Conservation (phyloP, 768 basidiomycete species). For the Suillus spraguei region DNA sequence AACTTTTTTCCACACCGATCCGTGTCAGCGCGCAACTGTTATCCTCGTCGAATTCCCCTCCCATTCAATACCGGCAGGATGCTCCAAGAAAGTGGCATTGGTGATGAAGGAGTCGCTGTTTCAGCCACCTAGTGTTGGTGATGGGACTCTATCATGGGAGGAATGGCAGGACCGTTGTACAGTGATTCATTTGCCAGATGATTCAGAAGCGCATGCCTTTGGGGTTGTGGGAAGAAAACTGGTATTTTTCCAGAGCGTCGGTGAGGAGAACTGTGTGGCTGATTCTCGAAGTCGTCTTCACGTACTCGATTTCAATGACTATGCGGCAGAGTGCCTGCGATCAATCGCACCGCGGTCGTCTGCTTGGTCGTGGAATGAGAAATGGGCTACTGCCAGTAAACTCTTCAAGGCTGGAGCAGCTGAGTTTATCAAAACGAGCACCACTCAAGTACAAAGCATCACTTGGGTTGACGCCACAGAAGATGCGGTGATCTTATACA, state of each 20-base stretch:
- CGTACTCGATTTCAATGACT: slow-evolving; percentile 33
- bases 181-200: slow-evolving; percentile 36
- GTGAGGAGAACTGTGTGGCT: slow-evolving; percentile 14
- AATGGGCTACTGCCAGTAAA: slow-evolving; percentile 29
- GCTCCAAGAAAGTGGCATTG: slow-evolving; percentile 47
- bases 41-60: slow-evolving; percentile 45
- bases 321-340: slow-evolving; percentile 27
- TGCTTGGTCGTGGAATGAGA: slow-evolving; percentile 36
- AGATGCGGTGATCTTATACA: slow-evolving; percentile 59
- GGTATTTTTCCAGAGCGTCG: slow-evolving; percentile 33
- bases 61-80: slow-evolving; percentile 33
- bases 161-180: slow-evolving; percentile 49
- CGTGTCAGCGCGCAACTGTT: slow-evolving; percentile 50
- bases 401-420: slow-evolving; percentile 29
- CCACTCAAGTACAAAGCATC: slow-evolving; percentile 47
- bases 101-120: slow-evolving; percentile 59
- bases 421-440: slow-evolving; percentile 36
- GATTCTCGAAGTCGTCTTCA: slow-evolving; percentile 30
- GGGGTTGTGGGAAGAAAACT: slow-evolving; percentile 33
- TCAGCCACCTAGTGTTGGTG: slow-evolving; percentile 42
- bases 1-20: slow-evolving; percentile 61
- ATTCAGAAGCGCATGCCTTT: slow-evolving; percentile 25
- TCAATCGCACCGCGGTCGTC: slow-evolving; percentile 27
- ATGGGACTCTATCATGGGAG: slow-evolving; percentile 53
- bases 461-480: slow-evolving; percentile 58